Conservation (phyloP, 257 asterid genomes). For the Echites panduratus region DNA sequence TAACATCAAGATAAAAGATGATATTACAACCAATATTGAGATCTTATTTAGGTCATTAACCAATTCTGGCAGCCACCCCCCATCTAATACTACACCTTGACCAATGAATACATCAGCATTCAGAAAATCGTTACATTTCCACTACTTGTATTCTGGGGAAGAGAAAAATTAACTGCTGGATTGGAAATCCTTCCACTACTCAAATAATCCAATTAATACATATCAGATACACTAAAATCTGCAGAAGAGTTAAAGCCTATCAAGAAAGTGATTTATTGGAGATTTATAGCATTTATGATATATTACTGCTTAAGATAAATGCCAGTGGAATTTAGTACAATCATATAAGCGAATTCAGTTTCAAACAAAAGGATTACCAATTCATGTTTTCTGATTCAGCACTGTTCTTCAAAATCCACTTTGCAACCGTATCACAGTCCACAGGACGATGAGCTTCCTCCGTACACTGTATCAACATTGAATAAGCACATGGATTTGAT, state of each 20-base stretch:
- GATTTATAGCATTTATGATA: not conserved
- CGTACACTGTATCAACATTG: constrained; percentile 58
- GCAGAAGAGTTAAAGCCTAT: not conserved
- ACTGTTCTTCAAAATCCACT: constrained; percentile 91
- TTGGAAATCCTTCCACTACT: not conserved
- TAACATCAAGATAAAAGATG: not conserved
- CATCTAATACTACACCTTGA: not conserved
- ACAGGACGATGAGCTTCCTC: constrained; percentile 99
- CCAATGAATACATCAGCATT: not conserved
- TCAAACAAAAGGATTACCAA: constrained; percentile 45
- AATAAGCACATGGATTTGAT: constrained; percentile 16
- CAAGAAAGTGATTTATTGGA: not conserved
- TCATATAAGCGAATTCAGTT: not conserved
- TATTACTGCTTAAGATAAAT: not conserved
- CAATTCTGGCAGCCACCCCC: not conserved
- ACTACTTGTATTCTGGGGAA: not conserved
- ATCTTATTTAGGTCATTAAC: not conserved
- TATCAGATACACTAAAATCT: not conserved
- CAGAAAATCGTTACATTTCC: not conserved
- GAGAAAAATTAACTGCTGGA: not conserved
- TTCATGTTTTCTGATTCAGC: constrained; percentile 99
- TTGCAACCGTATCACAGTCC: constrained; percentile 86
- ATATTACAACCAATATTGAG: not conserved
- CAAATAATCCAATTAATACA: not conserved
- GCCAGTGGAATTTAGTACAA: not conserved